Evolutionary conservation across 768 basidiomycete genomes (phyloP).

Genomic region (Leccinellum luteum): DNA sequence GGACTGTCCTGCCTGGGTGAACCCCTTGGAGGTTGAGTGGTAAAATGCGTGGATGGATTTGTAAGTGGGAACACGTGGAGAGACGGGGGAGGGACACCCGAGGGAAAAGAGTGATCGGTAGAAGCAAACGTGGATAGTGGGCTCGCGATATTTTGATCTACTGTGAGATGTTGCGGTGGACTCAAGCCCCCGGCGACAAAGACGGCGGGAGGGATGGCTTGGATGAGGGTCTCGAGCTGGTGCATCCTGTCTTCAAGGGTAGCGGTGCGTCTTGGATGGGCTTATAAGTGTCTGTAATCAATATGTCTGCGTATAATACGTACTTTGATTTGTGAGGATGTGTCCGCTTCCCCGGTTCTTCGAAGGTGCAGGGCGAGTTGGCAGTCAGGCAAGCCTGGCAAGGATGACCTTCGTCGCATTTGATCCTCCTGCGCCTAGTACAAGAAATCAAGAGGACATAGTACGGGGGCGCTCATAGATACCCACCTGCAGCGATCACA

Average conservation of each 20-base stretch:
- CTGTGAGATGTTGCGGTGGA: constrained; percentile 34
- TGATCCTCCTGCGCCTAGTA: constrained; percentile 75
- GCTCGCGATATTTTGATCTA: constrained; percentile 31
- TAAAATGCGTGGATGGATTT: constrained; percentile 80
- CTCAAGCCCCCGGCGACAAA: constrained; percentile 58
- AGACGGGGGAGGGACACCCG: constrained; percentile 75
- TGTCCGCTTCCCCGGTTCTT: constrained; percentile 81
- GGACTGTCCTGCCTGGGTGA: constrained; percentile 49
- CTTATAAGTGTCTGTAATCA: constrained; percentile 7
- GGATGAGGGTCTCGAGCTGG: constrained; percentile 80
- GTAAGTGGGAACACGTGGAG: constrained; percentile 75
- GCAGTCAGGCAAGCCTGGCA: constrained; percentile 87
- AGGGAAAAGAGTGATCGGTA: constrained; percentile 39
- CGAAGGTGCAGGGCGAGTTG: constrained; percentile 80
- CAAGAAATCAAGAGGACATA: neutral
- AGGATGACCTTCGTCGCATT: constrained; percentile 87
- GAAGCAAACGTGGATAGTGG: constrained; percentile 40
- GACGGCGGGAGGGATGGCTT: constrained; percentile 79
- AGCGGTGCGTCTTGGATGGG: constrained; percentile 58
- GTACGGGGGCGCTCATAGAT: neutral
- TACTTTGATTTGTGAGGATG: constrained; percentile 90
- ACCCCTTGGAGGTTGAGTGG: constrained; percentile 39
- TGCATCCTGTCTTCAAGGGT: constrained; percentile 89
- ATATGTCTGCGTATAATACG: constrained; percentile 29
- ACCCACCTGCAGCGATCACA: constrained; percentile 90